Conservation (phyloP, 2,329 filamentous ascomycete genomes). For the Cadophora gregata region DNA sequence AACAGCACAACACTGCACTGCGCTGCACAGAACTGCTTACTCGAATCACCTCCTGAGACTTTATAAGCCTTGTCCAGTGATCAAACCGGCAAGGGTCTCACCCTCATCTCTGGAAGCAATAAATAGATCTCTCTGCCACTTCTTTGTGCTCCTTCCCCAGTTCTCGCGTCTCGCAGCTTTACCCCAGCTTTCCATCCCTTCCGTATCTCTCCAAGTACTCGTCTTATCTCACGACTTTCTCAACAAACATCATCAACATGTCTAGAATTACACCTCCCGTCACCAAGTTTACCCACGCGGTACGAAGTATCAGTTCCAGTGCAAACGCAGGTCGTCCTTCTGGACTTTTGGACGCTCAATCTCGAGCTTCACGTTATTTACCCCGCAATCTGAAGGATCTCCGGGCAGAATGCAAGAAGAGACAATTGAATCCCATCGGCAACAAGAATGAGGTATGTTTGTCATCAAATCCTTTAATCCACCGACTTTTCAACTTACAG, state of each 20-base stretch:
- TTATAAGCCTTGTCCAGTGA: constrained; percentile 16
- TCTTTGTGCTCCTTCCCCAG: background rate
- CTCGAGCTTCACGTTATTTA: constrained; percentile 36
- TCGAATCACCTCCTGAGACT: constrained; percentile 12
- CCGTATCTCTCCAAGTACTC: constrained; percentile 16
- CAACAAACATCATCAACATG: constrained; percentile 35
- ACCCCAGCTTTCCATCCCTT: constrained; percentile 12
- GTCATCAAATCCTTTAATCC: background rate
- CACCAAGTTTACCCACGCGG: constrained; percentile 37
- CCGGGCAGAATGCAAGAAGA: constrained; percentile 38
- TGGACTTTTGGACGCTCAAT: constrained; percentile 34
- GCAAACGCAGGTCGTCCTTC: constrained; percentile 36
- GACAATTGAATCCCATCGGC: constrained; percentile 35
- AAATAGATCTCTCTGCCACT: constrained; percentile 9
- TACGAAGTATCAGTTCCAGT: constrained; percentile 39
- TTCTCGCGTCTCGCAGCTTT: constrained; percentile 15
- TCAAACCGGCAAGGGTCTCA: constrained; percentile 18
- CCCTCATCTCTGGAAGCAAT: constrained; percentile 16
- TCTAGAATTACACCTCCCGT: constrained; percentile 43
- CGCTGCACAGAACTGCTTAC: background rate
- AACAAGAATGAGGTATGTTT: constrained; percentile 40
- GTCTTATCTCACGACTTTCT: constrained; percentile 14
- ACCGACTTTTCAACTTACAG: background rate
- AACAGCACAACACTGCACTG: background rate
- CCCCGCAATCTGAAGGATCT: constrained; percentile 40